Conservation (phyloP, 352 stramenopile genomes). For the Thalassiosira exigua region DNA sequence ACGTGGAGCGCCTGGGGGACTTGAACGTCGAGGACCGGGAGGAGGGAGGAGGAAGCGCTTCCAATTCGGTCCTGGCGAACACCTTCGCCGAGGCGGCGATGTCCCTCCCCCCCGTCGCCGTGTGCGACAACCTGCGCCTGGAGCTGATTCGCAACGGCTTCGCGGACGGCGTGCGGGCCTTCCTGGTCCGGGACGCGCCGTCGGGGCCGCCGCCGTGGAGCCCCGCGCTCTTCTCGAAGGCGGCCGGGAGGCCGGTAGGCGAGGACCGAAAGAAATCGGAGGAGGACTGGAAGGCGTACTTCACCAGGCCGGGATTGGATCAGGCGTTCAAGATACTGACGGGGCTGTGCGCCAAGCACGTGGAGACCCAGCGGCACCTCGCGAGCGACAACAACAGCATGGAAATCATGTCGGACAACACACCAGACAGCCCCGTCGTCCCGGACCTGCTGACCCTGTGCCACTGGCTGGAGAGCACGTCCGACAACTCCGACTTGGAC, state of each 20-base stretch:
- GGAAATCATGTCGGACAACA: not conserved
- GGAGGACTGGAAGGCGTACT: conserved; percentile 70
- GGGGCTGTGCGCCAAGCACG: conserved; percentile 68
- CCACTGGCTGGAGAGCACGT: conserved; percentile 84
- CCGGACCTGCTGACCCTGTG: conserved; percentile 61
- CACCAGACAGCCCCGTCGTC: not conserved
- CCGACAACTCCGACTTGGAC: conserved; percentile 56
- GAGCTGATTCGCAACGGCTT: conserved; percentile 76
- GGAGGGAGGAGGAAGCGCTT: conserved; percentile 12
- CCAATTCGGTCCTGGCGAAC: conserved; percentile 66
- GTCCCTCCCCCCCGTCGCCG: conserved; percentile 72
- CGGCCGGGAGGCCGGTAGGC: conserved; percentile 19
- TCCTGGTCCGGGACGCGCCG: conserved; percentile 69
- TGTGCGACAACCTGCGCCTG: conserved; percentile 76
- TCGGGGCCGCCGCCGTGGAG: conserved; percentile 72
- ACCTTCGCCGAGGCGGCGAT: conserved; percentile 82
- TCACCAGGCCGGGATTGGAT: conserved; percentile 61
- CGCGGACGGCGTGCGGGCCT: conserved; percentile 56
- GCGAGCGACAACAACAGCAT: not conserved
- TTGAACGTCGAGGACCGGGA: conserved; percentile 21
- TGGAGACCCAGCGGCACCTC: conserved; percentile 63
- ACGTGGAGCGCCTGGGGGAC: conserved; percentile 52
- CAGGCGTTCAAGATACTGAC: conserved; percentile 76
- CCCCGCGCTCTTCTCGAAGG: conserved; percentile 66
- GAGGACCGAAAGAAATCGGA: conserved; percentile 26